Percentiles rank a stretch among this genome's conserved stretches.
These are phyloP conservation scores for Penicillium pulvis DNA, from an alignment of 495 filamentous ascomycete species.

Conservation along the genomic window DNA sequence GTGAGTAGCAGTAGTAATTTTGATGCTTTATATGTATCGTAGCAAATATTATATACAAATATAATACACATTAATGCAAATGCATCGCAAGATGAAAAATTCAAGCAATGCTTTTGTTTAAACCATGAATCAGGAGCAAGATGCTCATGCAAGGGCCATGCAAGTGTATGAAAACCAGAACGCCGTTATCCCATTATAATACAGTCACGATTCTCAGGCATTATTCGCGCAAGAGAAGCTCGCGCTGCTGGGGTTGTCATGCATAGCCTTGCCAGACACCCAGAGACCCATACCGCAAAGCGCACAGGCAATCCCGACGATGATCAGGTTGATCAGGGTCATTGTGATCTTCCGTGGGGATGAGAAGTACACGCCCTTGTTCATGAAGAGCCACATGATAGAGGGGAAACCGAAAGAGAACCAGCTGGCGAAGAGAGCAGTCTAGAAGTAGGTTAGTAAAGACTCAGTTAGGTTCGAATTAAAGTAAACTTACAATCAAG, in stretches of 20 bases:
- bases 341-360: slow-evolving; percentile 30
- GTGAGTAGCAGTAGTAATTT: background rate
- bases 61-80: background rate
- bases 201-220: slow-evolving; percentile 8
- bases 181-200: slow-evolving; percentile 2
- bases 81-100: background rate
- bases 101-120: background rate
- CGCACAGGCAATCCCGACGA: slow-evolving; percentile 29
- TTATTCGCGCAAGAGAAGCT: slow-evolving; percentile 39
- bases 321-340: slow-evolving; percentile 33
- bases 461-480: slow-evolving; percentile 10
- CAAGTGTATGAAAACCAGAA: background rate
- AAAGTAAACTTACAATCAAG: slow-evolving; percentile 40
- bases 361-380: slow-evolving; percentile 29
- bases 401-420: slow-evolving; percentile 44
- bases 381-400: slow-evolving; percentile 44
- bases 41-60: background rate
- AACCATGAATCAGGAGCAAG: background rate
- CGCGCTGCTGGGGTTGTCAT: slow-evolving; percentile 31
- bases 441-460: slow-evolving; percentile 16
- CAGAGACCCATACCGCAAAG: slow-evolving; percentile 43
- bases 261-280: slow-evolving; percentile 42
- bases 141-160: background rate
- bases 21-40: background rate
- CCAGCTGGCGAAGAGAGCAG: slow-evolving; percentile 41